A percentile compares a stretch with the other conserved stretches of the same genome.
Evolutionary conservation across 208 protist genomes (phyloP).

Genomic region (Wallacemonas sp.): DNA sequence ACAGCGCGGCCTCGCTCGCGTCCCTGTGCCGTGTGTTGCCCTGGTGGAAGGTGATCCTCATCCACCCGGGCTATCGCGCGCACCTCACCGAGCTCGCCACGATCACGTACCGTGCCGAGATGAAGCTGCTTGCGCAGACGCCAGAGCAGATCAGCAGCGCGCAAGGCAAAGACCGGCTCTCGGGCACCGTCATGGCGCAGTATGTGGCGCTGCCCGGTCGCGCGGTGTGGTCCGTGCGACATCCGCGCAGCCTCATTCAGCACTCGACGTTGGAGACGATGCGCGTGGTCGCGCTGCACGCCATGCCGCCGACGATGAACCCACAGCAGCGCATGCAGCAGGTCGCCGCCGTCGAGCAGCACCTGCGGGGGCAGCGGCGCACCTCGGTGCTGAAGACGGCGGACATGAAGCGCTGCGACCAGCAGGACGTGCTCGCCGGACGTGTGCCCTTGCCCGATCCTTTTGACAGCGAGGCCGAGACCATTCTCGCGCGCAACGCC

Average conservation of each 20-base stretch:
- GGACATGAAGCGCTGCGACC: slow-evolving; percentile 14
- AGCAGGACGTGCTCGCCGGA: slow-evolving; percentile 9
- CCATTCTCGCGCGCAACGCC: slow-evolving; percentile 11
- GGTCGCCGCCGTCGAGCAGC: slow-evolving; percentile 33
- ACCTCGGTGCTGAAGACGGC: slow-evolving; percentile 19
- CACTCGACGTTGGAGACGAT: slow-evolving; percentile 42
- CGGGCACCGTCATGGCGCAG: slow-evolving; percentile 50
- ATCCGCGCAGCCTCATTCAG: slow-evolving; percentile 51
- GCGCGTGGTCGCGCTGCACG: slow-evolving; percentile 33
- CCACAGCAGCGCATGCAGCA: slow-evolving; percentile 23
- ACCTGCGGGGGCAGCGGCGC: slow-evolving; percentile 32
- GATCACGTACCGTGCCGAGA: slow-evolving; percentile 51
- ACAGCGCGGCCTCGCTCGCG: background rate
- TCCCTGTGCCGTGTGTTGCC: slow-evolving; percentile 30
- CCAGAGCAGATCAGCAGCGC: slow-evolving; percentile 46
- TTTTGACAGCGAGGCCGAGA: slow-evolving; percentile 12
- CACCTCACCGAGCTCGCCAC: slow-evolving; percentile 53
- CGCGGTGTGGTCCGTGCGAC: slow-evolving; percentile 36
- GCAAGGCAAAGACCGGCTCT: slow-evolving; percentile 19
- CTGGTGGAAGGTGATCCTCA: slow-evolving; percentile 82
- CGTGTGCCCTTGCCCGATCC: slow-evolving; percentile 13
- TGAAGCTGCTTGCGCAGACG: slow-evolving; percentile 38
- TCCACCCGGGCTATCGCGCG: slow-evolving; percentile 52
- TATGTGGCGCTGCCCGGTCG: slow-evolving; percentile 42
- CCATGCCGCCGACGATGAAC: slow-evolving; percentile 32